Percentiles rank a stretch among this genome's conserved stretches.
Conservation (phyloP, 768 basidiomycete genomes). For the Trametes meyenii region DNA sequence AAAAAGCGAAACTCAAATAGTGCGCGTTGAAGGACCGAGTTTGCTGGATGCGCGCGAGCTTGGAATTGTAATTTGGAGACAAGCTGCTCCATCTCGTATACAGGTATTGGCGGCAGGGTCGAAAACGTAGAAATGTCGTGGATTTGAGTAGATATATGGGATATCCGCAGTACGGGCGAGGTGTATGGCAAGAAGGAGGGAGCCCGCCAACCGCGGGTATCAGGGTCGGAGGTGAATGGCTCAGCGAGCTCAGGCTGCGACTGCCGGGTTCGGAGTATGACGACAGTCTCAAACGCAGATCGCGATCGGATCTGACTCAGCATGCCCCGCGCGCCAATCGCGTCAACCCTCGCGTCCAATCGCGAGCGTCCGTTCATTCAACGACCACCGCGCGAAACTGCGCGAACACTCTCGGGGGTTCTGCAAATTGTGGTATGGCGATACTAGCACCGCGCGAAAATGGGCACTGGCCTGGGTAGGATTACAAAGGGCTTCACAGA, state of each 20-base stretch:
- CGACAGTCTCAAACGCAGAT: constrained; percentile 2
- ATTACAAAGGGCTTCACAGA: background rate
- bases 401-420: background rate
- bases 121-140: background rate
- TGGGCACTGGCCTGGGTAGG: too few relatives aligned
- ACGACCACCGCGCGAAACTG: too few relatives aligned
- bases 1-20: constrained; percentile 11
- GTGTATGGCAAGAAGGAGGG: background rate
- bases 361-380: background rate
- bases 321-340: background rate
- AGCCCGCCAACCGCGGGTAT: too few relatives aligned
- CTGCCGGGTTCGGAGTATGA: background rate
- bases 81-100: constrained; percentile 8
- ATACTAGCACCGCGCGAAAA: too few relatives aligned
- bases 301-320: constrained; percentile 10
- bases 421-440: too few relatives aligned
- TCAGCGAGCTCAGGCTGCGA: too few relatives aligned
- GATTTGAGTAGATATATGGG: background rate
- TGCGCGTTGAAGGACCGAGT: constrained; percentile 8
- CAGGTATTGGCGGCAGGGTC: background rate
- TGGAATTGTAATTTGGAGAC: constrained; percentile 19
- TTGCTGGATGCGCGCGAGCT: constrained; percentile 17
- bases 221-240: background rate
- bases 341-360: background rate
- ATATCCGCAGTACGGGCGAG: background rate